Evolutionary conservation across 192 early-diverging fungal genomes (phyloP).

Genomic region (Linnemannia hyalina): DNA sequence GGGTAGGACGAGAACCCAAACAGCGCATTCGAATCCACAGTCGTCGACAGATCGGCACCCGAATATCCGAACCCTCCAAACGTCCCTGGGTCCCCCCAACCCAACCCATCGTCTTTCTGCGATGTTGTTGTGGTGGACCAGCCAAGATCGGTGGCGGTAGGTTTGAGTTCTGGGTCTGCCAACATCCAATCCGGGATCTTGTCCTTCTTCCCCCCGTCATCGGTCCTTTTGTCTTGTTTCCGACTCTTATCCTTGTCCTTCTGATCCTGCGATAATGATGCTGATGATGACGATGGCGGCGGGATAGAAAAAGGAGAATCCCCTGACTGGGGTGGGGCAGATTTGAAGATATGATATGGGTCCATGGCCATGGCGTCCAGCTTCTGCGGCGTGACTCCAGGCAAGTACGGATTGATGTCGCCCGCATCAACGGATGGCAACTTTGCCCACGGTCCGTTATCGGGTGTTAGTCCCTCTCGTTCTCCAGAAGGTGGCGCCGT

Average conservation of each 20-base stretch:
- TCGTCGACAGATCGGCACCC: constrained; percentile 2
- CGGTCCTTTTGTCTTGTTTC: neutral
- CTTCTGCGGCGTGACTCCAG: constrained; percentile 33
- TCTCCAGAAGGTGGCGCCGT: neutral
- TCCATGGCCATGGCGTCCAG: constrained; percentile 51
- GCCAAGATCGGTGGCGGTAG: neutral
- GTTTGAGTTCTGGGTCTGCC: constrained; percentile 20
- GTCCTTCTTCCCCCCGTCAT: neutral
- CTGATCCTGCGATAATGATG: neutral
- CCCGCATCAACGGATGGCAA: neutral
- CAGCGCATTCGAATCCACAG: constrained; percentile 31
- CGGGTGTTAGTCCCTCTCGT: neutral
- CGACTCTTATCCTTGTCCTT: neutral
- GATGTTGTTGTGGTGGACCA: neutral
- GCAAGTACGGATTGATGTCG: constrained; percentile 27
- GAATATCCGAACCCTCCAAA: neutral
- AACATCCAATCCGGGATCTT: constrained; percentile 43
- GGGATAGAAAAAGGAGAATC: constrained; percentile 20
- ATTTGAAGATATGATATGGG: constrained; percentile 50
- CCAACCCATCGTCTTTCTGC: neutral
- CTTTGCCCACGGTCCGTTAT: constrained; percentile 45
- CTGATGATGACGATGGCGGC: neutral
- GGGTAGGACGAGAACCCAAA: constrained; percentile 53
- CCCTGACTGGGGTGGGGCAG: constrained; percentile 9
- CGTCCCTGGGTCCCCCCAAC: neutral